Conservation (phyloP, 2,329 filamentous ascomycete species). For the Fusarium odoratissimum region DNA sequence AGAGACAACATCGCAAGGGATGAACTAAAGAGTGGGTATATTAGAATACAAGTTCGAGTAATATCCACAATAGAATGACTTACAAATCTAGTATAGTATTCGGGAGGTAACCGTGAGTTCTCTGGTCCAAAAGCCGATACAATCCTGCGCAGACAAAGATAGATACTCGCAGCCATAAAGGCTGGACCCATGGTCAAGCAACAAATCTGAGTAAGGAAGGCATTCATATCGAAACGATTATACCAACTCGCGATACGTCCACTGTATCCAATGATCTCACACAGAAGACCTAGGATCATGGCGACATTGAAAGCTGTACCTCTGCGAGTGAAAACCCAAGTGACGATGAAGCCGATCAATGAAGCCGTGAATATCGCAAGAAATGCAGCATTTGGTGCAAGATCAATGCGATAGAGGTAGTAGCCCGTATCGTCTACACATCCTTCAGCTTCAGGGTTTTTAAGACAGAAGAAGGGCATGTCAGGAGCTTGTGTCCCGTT, state of each 20-base stretch:
- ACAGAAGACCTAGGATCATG: conserved; percentile 63
- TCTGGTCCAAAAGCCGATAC: conserved; percentile 60
- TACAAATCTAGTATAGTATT: conserved; percentile 62
- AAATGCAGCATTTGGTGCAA: conserved; percentile 64
- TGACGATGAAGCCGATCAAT: conserved; percentile 54
- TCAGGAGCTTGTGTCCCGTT: conserved; percentile 38
- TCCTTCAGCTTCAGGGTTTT: conserved; percentile 41
- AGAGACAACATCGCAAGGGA: conserved; percentile 71
- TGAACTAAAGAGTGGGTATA: conserved; percentile 58
- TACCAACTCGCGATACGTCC: conserved; percentile 66
- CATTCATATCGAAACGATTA: conserved; percentile 62
- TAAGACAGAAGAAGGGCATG: conserved; percentile 43
- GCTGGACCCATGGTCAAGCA: conserved; percentile 73
- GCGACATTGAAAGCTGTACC: conserved; percentile 64
- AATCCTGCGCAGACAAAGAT: conserved; percentile 67
- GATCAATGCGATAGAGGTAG: conserved; percentile 63
- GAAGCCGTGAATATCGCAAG: conserved; percentile 61
- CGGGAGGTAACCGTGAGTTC: conserved; percentile 60
- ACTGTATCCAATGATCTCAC: conserved; percentile 69
- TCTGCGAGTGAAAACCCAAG: conserved; percentile 57
- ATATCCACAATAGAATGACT: conserved; percentile 26
- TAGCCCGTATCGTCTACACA: conserved; percentile 52
- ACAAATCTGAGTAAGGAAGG: conserved; percentile 68
- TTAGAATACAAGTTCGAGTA: not conserved
- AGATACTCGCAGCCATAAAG: conserved; percentile 72